Conservation (phyloP, 108 stramenopile genomes). For the Aureococcus anophagefferens region DNA sequence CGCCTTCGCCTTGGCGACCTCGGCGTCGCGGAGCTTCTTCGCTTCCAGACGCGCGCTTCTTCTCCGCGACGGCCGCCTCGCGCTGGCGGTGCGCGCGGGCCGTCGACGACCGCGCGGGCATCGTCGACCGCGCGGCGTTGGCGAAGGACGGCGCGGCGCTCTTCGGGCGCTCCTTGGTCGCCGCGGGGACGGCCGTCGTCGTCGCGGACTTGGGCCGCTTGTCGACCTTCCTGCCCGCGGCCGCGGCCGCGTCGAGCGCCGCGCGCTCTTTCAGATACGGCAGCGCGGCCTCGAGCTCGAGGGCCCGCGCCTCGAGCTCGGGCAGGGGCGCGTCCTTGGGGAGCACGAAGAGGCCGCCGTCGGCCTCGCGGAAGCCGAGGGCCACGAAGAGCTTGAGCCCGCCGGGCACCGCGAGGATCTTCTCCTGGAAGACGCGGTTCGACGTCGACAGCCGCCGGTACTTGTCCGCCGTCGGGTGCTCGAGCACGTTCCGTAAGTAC, state of each 20-base stretch:
- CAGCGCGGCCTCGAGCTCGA: slow-evolving; percentile 23
- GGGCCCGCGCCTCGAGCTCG: slow-evolving; percentile 15
- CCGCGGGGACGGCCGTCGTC: slow-evolving; percentile 14
- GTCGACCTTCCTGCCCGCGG: background rate
- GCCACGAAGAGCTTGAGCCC: slow-evolving; percentile 27
- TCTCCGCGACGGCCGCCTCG: no score
- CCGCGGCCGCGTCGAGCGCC: no score
- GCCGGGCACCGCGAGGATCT: slow-evolving; percentile 6
- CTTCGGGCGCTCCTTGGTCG: background rate
- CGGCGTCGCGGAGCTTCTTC: no score
- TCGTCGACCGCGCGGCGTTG: no score
- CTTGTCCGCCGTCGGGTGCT: background rate
- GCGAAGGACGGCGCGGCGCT: no score
- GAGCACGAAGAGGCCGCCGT: background rate
- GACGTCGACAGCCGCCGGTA: slow-evolving; percentile 16
- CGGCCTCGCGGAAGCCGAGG: slow-evolving; percentile 22
- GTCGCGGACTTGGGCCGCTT: slow-evolving; percentile 22
- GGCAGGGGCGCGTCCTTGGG: slow-evolving; percentile 5
- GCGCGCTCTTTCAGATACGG: slow-evolving; percentile 10
- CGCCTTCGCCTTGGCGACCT: no score
- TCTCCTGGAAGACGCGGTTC: slow-evolving; percentile 9
- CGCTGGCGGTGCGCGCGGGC: no score
- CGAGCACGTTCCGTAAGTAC: background rate
- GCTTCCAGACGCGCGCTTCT: no score
- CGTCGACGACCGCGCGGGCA: no score